These are phyloP conservation scores for Euphorbia neoarborescens DNA, from an alignment of 441 rosid genomes.

Conservation along the genomic window DNA sequence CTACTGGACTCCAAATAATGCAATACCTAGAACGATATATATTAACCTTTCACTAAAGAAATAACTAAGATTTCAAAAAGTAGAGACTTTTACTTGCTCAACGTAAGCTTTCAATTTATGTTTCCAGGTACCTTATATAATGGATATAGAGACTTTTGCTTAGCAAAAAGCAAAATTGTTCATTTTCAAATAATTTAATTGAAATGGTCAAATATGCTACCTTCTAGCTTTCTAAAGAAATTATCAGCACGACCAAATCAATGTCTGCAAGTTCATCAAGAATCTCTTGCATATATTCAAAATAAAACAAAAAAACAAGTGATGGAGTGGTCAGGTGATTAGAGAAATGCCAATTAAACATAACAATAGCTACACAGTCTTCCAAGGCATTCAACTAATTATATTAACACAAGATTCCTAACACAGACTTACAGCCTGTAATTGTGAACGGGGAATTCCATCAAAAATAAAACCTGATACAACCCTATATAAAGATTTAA, in stretches of 20 bases:
- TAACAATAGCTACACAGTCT: neutral
- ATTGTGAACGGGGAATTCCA: conserved; percentile 38
- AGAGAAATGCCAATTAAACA: neutral
- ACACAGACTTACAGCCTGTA: conserved; percentile 40
- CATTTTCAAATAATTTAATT: neutral
- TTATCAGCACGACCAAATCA: conserved; percentile 30
- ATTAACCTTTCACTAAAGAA: neutral
- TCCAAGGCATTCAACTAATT: neutral
- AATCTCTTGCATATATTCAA: conserved; percentile 24
- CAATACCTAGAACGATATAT: neutral
- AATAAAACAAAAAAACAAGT: neutral
- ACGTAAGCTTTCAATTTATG: conserved; percentile 20
- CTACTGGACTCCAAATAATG: neutral
- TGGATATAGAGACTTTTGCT: neutral
- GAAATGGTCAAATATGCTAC: neutral
- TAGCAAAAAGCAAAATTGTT: neutral
- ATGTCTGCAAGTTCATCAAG: conserved; percentile 31
- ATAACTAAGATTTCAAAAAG: neutral
- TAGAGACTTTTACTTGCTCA: conserved; percentile 34
- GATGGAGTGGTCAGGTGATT: neutral
- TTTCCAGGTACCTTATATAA: conserved; percentile 24
- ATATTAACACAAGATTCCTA: neutral
- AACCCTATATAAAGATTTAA: too few species aligned
- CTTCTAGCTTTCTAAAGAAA: conserved; percentile 18
- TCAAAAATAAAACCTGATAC: conserved; percentile 50